phyloP scores from a whole-genome alignment of 2,329 filamentous ascomycete genomes.

The Exophiala aquamarina region DNA sequence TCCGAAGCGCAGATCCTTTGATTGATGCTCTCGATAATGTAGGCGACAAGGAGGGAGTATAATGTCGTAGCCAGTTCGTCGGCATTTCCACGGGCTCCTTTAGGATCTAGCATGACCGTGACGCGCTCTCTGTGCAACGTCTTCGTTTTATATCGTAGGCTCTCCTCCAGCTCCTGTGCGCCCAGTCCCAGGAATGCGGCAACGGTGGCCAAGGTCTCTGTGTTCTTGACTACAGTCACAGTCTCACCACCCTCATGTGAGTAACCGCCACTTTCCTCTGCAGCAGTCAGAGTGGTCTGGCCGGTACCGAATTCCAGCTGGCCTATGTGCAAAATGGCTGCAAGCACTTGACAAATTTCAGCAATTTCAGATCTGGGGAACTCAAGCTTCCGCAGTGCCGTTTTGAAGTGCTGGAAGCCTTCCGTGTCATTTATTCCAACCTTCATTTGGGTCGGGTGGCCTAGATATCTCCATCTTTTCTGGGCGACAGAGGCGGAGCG shows the following conservation, averaged over 20 bases:
- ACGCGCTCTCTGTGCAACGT: conserved; percentile 94
- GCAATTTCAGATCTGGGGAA: conserved; percentile 92
- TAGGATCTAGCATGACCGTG: conserved; percentile 96
- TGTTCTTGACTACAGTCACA: conserved; percentile 87
- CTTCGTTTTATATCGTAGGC: conserved; percentile 93
- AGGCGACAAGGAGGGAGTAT: conserved; percentile 91
- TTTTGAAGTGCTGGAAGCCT: conserved; percentile 97
- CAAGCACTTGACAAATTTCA: conserved; percentile 92
- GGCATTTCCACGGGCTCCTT: conserved; percentile 84
- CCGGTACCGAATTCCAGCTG: conserved; percentile 91
- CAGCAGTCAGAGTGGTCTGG: conserved; percentile 73
- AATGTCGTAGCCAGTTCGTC: conserved; percentile 91
- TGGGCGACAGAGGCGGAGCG: conserved; percentile 58
- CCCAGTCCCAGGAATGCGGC: conserved; percentile 93
- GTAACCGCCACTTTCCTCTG: conserved; percentile 92
- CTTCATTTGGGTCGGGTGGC: conserved; percentile 94
- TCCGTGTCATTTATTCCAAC: conserved; percentile 95
- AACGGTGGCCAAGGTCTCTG: conserved; percentile 79
- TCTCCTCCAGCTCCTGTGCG: conserved; percentile 77
- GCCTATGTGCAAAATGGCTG: conserved; percentile 92
- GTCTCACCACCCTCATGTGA: conserved; percentile 90
- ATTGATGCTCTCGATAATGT: conserved; percentile 90
- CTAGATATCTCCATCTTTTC: conserved; percentile 93
- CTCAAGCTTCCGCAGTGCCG: conserved; percentile 87
- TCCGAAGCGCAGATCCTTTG: conserved; percentile 83